Conservation (phyloP, 2,329 filamentous ascomycete genomes). For the Phaeosphaeria sp. region DNA sequence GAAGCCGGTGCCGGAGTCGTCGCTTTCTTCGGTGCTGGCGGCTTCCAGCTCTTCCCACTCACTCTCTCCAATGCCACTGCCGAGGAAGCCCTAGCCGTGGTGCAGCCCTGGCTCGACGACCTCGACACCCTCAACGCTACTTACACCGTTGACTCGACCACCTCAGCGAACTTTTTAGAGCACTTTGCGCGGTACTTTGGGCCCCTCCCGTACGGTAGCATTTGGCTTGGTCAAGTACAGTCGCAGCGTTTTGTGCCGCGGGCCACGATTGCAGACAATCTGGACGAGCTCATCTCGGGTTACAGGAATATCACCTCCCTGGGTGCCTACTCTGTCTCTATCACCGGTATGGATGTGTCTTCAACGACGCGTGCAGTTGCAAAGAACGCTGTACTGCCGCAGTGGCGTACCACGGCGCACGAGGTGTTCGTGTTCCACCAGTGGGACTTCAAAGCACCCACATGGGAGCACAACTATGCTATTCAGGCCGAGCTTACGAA, state of each 20-base stretch:
- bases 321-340: constrained; percentile 16
- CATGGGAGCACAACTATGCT: constrained; percentile 19
- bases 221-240: constrained; percentile 27
- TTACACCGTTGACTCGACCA: constrained; percentile 17
- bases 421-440: constrained; percentile 23
- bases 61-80: too few relatives aligned
- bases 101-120: constrained; percentile 22
- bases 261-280: constrained; percentile 18
- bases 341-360: constrained; percentile 21
- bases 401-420: constrained; percentile 28
- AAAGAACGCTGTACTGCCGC: constrained; percentile 33
- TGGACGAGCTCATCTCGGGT: constrained; percentile 20
- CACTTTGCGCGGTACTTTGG: constrained; percentile 33
- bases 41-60: too few relatives aligned
- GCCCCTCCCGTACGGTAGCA: constrained; percentile 26
- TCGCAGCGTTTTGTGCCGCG: constrained; percentile 27
- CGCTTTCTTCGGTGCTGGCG: too few relatives aligned
- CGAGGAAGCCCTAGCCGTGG: too few relatives aligned
- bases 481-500: constrained; percentile 26
- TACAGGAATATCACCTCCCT: constrained; percentile 29
- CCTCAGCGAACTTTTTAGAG: constrained; percentile 26
- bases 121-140: constrained; percentile 19
- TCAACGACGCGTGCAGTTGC: too few relatives aligned
- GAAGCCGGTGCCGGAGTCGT: too few relatives aligned
- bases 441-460: constrained; percentile 27